These are phyloP conservation scores for Myotisia sp. DNA, from an alignment of 2,329 filamentous ascomycete species.

Conservation along the genomic window DNA sequence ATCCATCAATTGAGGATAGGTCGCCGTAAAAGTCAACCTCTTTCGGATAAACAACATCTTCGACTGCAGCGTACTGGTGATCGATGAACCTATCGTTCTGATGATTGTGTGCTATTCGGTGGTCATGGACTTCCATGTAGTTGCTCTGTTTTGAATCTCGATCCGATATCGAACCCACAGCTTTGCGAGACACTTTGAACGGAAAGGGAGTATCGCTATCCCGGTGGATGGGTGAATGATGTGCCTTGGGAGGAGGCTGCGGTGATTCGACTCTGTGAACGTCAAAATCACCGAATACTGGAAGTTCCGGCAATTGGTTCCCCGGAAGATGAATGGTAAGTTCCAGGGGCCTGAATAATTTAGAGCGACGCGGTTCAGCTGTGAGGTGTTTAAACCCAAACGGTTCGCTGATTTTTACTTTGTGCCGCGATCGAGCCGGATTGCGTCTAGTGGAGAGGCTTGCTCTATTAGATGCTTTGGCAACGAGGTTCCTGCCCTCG, in stretches of 20 bases:
- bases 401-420: conserved; percentile 30
- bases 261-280: conserved; percentile 19
- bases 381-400: conserved; percentile 27
- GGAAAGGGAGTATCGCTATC: conserved; percentile 15
- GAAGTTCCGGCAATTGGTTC: conserved; percentile 32
- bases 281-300: conserved; percentile 29
- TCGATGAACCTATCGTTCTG: background rate
- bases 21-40: too few species aligned
- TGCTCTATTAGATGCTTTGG: conserved; percentile 27
- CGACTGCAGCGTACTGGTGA: background rate
- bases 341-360: conserved; percentile 30
- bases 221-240: conserved; percentile 14
- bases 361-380: conserved; percentile 7
- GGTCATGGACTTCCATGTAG: conserved; percentile 6
- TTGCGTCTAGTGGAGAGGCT: conserved; percentile 28
- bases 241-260: conserved; percentile 22
- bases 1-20: background rate
- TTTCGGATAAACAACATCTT: background rate
- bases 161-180: conserved; percentile 10
- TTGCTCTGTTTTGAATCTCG: conserved; percentile 2
- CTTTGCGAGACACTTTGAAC: conserved; percentile 24
- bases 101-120: conserved; percentile 1
- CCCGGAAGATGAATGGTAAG: conserved; percentile 33
- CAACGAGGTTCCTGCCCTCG: conserved; percentile 25
- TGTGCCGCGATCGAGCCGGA: conserved; percentile 18